Base-by-base conservation (phyloP, 1,284 basidiomycete genomes). In the Melampsora americana region DNA sequence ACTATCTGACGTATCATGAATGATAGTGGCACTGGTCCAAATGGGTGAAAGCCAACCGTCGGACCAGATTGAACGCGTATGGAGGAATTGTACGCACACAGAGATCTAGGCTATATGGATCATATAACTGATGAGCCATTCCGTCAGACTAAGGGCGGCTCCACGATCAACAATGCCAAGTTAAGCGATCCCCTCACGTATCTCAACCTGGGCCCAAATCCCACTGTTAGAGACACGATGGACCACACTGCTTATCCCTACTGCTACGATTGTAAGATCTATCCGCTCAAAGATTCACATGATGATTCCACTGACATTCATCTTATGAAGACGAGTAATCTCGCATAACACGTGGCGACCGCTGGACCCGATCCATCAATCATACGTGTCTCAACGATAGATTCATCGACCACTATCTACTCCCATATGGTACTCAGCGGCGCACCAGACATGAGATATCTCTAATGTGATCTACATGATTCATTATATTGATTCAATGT, bases 211-310 rank as follows among this genome's bases (percentile, higher is more conserved):
- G 64, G 16, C 20, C 50, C 64, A 2, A 42, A 74, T 67, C 26
- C 53, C 16, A 39, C 18, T 1, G 72, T 74, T 14, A 1, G 28
- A 30, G 53, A 73, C 11, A 59, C 44, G 7, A 74, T 74, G 72
- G 64, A 67, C 50, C 67, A 65, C 23, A 28, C 28, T 35, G 42
- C 72, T 9, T 62, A 53, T 23, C 64, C 64, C 12, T 67, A 74
- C 35, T 74, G 72, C 30, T 74, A 74, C 56, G 66, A 42, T 59
- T 74, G 72, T 74, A 50, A 67, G 65, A 16, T 44, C 42, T 14
- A 14, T 44, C 11, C 16, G 7, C 4, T 16, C 42, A 44, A 16
- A 44, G 1, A 1, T 16, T 14, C 11, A 16, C 14, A 44, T 44
- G 42, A 44, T 44, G 1, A 44, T 44, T 44, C 16, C 16, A 44